Conservation (phyloP, 1,284 basidiomycete genomes). For the Chiua sp. region DNA sequence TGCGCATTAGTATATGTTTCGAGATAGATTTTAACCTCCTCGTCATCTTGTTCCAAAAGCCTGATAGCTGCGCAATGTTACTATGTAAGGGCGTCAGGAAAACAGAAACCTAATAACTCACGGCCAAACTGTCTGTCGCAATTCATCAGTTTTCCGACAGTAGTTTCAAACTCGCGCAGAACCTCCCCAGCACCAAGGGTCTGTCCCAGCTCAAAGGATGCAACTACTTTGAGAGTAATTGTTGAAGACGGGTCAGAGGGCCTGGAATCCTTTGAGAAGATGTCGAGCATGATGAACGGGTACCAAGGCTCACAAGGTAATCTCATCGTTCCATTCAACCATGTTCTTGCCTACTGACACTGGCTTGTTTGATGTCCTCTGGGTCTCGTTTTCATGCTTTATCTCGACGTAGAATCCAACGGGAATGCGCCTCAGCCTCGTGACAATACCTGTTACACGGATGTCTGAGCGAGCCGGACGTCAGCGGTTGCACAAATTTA, state of each 20-base stretch:
- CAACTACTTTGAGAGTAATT: background rate
- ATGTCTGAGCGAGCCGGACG: background rate
- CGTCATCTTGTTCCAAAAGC: background rate
- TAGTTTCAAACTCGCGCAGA: background rate
- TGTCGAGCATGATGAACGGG: background rate
- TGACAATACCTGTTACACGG: background rate
- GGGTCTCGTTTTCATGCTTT: background rate
- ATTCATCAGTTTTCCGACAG: background rate
- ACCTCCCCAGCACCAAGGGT: background rate
- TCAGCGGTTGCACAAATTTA: too few species aligned
- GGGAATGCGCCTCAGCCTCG: background rate
- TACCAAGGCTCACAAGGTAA: background rate
- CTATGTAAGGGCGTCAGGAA: background rate
- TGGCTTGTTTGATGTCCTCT: background rate
- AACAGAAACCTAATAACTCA: background rate
- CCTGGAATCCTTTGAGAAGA: background rate
- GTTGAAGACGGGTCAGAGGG: background rate
- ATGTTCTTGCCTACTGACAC: background rate
- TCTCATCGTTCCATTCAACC: constrained; percentile 7
- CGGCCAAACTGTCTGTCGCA: background rate
- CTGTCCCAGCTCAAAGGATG: constrained; percentile 2
- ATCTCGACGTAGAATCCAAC: constrained; percentile 3
- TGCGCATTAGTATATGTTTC: too few species aligned
- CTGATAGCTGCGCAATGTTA: background rate
- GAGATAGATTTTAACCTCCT: too few species aligned